Base-by-base conservation (phyloP, 495 filamentous ascomycete genomes). In the Annulohypoxylon nitens region DNA sequence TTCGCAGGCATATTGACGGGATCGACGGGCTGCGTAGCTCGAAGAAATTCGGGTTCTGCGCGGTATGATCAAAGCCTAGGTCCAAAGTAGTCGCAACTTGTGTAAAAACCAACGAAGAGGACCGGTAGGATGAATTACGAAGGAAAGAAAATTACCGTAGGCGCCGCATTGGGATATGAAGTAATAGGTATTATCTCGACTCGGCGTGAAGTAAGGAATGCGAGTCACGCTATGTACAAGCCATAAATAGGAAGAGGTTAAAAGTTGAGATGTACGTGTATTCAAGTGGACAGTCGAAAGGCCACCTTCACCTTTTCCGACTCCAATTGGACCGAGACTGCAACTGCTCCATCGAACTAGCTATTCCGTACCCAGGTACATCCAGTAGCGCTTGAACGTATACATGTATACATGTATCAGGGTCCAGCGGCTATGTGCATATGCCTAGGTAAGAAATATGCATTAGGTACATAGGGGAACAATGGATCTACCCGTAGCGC, bases 1-100 rank as follows among this genome's bases (percentile, higher is more conserved):
- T 91, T 91, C 36, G 86, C 76, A 68, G 89, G 81, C 89, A 91
- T 91, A 37, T 73, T 81, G 51, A 90, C 90, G 12, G 8, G 50
- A 37, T 72, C 41, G 79, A 36, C 39, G 62, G 25, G 48, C 67
- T 74, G 66, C 64, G 69, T 54, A 74, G 41, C 23, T 34, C 48
- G 39, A 53, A 53, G 41, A 23, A 47, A 51, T n/a, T 67, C 60
- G 57, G 63, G 64, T 70, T 60, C 30, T 72, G 59, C 63, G 69
- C 64, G 64, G 68, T 51, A 16, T 43, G 26, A 60, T 25, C 33
- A 54, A 47, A 36, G 25, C 59, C 33, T 48, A 36, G 30, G 23
- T 3, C 36, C 20, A 39, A 58, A 58, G 30, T 55, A 55, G 34
- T 18, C 33, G 20, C 23, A 18, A 51, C 47, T n/a, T 53, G 25